Evolutionary conservation across 116 monocot species (phyloP), one percentile per base, ranked within the genome.

Genomic region (Iris pallida): DNA sequence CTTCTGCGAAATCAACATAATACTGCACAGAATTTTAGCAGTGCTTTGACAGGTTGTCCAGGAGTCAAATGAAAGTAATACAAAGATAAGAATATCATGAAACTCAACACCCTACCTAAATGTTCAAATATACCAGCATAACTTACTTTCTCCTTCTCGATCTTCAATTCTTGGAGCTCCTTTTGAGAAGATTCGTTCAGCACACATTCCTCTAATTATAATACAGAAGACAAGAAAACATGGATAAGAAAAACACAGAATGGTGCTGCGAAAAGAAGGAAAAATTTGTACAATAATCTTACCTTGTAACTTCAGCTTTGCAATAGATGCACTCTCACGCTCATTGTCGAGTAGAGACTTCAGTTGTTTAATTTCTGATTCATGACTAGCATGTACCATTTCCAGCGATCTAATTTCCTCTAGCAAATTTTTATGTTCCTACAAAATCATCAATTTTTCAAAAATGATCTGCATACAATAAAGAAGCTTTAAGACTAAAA

Each of bases 111-210:
- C 30, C 30, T 30, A 1, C 30, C 30, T 30, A 30, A 30, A 30
- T 30, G 30, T 30, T 30, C 48, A 10, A 13, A 18, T 18, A 65
- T 20, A 47, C 17, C 0, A 65, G 17, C 13, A 41, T 6, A 67
- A 76, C 80, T 73, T 83, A 87, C 96, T 80, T 54, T 89, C 46
- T 90, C 81, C 47, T 83, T 97, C 18, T 89, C 87, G n/a, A 20
- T 68, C 79, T 83, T 85, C 59, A 89, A 45, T 46, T 77, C 77
- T 75, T 73, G 57, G 30, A 97, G 74, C 66, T 92, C 85, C 49
- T 71, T 81, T 42, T 68, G 75, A 68, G 61, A 85, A 73, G 80
- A 79, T 66, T 78, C 75, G 65, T 81, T 85, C 69, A 78, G 63
- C 63, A 87, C 70, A 9, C 79, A 55, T 70, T 89, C 92, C 75